phyloP scores from a whole-genome alignment of 345 rosid genomes.

The Murraya paniculata region DNA sequence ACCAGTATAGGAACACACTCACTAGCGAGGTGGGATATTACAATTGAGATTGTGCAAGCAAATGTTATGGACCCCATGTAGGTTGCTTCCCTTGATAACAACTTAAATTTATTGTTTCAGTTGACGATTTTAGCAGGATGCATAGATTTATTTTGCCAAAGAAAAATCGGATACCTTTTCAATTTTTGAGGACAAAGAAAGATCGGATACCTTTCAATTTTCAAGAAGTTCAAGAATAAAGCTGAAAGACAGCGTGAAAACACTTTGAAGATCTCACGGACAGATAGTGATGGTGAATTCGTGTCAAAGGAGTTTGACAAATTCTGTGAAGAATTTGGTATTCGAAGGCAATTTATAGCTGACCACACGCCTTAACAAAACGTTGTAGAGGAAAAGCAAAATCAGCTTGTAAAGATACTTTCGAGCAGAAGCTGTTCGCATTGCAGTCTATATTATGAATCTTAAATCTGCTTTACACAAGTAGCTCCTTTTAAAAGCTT shows the following conservation, averaged over 20 bases:
- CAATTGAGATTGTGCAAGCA: neutral
- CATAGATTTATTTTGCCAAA: neutral
- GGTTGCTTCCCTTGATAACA: neutral
- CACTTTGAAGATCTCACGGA: neutral
- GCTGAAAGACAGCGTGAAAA: neutral
- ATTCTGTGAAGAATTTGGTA: too few species aligned
- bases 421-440: neutral
- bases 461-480: neutral
- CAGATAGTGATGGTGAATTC: neutral
- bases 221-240: neutral
- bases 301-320: neutral
- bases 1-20: too few species aligned
- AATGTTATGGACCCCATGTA: neutral
- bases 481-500: neutral
- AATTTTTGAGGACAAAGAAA: too few species aligned
- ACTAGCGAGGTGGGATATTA: too few species aligned
- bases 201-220: too few species aligned
- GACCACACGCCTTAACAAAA: neutral
- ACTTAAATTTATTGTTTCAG: neutral
- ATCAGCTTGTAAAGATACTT: neutral
- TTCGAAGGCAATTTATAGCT: neutral
- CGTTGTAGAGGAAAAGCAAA: neutral
- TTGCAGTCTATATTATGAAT: too few species aligned
- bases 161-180: neutral
- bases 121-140: neutral